Percentiles rank a stretch among this genome's conserved stretches.
phyloP scores from a whole-genome alignment of 306 rosid genomes.

The Carpinus viminea region DNA sequence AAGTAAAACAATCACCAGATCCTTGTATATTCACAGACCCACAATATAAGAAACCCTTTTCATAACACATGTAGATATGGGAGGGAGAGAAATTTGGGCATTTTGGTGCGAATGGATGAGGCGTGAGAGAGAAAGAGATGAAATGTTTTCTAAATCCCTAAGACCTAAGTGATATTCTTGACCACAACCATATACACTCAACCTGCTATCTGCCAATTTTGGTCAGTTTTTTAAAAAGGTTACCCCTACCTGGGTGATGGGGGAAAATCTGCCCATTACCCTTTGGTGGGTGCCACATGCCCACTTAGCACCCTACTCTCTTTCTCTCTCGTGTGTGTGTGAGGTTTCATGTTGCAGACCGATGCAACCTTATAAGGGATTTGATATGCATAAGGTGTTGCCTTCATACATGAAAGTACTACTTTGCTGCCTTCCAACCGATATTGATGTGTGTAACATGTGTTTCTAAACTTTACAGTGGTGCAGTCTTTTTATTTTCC shows the following conservation, averaged over 20 bases:
- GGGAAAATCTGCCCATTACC: too few relatives aligned
- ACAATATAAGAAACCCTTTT: not conserved
- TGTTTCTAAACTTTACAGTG: not conserved
- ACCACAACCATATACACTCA: too few relatives aligned
- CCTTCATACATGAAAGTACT: not conserved
- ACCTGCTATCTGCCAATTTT: too few relatives aligned
- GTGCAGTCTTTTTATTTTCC: not conserved
- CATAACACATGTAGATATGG: conserved; percentile 30
- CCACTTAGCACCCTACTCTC: too few relatives aligned
- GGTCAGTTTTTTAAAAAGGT: too few relatives aligned
- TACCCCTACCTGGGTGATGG: too few relatives aligned
- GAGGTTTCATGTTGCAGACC: not conserved
- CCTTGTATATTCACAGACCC: conserved; percentile 20
- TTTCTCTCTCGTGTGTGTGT: not conserved
- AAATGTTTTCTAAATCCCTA: too few relatives aligned
- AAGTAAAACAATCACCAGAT: conserved; percentile 18
- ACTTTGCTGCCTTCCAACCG: not conserved
- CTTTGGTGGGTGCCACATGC: too few relatives aligned
- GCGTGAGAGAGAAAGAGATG: too few relatives aligned
- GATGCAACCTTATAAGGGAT: not conserved
- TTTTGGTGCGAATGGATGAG: too few relatives aligned
- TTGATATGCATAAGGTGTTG: not conserved
- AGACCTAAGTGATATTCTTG: too few relatives aligned
- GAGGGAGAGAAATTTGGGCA: too few relatives aligned
- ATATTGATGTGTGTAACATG: not conserved